Evolutionary conservation across 257 asterid genomes (phyloP), one percentile per base, ranked within the genome.

Genomic region (Buddleja alternifolia): DNA sequence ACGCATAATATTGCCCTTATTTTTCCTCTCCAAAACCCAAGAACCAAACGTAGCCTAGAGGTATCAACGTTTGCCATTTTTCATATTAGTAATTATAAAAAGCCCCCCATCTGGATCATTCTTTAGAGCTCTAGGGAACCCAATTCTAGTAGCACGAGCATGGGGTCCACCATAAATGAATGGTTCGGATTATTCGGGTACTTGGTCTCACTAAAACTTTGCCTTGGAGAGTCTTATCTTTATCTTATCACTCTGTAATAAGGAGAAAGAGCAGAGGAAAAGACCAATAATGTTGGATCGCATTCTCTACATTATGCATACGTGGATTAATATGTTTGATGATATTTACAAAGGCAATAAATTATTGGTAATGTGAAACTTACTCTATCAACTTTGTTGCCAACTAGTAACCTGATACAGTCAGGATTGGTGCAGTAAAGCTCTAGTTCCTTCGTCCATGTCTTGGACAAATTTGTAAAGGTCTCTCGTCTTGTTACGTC

Each of bases 371-470:
- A 8, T 42, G 42, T 10, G 70, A 4, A 57, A 81, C 84, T 79
- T 63, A 92, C 97, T 81, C 83, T 84, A 69, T 92, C 97, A 25
- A 92, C 92, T 87, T 92, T 92, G 85, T 92, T 92, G 50, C 95
- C 96, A 3, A 92, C 89, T 55, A 89, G 80, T 76, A 92, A 83
- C 83, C 78, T 83, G 85, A 92, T 73, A 24, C 96, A 87, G 57
- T 92, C 96, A 0, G 82, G 88, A 78, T 89, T 81, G 0, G 95
- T 82, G 75, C 92, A 87, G 86, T 88, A 89, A 56, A 74, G 61
- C 67, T 82, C 95, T 9, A 87, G 76, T 72, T 92, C 95, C 82
- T 72, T 84, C 1, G 83, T 76, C 96, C 97, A 89, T 6, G 80
- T 84, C 67, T 76, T 73, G 39, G 87, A 84, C 32, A 92, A 83